Evolutionary conservation across 306 rosid species (phyloP).

Genomic region (Cucurbita ficifolia): DNA sequence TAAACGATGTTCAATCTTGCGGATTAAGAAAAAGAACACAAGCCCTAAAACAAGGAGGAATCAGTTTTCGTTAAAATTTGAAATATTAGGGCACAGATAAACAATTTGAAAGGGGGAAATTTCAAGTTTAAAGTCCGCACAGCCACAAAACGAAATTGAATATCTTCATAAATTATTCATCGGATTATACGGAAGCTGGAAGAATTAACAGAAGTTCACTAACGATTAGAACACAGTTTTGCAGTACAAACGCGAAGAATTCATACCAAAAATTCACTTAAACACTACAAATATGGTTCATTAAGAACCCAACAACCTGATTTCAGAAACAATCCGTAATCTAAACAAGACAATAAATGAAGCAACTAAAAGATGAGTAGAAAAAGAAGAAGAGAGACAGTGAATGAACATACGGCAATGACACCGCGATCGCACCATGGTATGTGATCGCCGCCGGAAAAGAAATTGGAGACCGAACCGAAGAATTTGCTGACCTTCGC

Average conservation of each 20-base stretch:
- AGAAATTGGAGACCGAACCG: conserved; percentile 53
- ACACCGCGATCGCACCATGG: conserved; percentile 71
- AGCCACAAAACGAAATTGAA: background rate
- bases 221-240: background rate
- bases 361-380: background rate
- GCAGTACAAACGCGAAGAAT: background rate
- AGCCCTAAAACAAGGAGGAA: background rate
- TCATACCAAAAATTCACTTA: background rate
- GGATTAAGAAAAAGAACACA: background rate
- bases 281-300: background rate
- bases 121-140: background rate
- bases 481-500: conserved; percentile 47
- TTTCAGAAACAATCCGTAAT: background rate
- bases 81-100: background rate
- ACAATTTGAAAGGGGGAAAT: background rate
- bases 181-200: background rate
- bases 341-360: background rate
- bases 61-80: background rate
- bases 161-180: background rate
- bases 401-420: conserved; percentile 28
- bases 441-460: conserved; percentile 55
- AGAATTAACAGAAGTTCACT: background rate
- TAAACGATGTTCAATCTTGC: background rate
- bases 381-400: background rate
- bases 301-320: background rate